Evolutionary conservation across 177 flowering plant species (phyloP).

Genomic region (Vitis hybrid): DNA sequence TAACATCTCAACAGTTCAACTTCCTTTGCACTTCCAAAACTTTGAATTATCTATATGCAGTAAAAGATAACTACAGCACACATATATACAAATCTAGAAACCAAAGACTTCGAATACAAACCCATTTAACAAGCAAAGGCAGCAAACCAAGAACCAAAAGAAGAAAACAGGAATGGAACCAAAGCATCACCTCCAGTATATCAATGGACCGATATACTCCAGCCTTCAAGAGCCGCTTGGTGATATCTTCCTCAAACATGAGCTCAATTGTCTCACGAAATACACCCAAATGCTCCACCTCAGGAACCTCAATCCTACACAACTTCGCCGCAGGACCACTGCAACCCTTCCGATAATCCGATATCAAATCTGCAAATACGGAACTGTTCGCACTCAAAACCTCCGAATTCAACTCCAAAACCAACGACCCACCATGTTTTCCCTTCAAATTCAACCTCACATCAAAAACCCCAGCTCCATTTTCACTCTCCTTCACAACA

Average conservation of each 20-base stretch:
- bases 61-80: no score
- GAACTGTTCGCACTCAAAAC: conserved; percentile 59
- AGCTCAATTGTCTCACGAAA: conserved; percentile 81
- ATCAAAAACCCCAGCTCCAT: conserved; percentile 39
- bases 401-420: conserved; percentile 72
- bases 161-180: background rate
- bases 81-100: no score
- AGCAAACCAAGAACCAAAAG: background rate
- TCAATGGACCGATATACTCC: conserved; percentile 73
- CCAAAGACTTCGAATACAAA: no score
- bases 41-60: no score
- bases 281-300: conserved; percentile 64
- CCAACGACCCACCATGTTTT: conserved; percentile 55
- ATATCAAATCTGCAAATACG: conserved; percentile 61
- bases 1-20: no score
- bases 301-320: conserved; percentile 77
- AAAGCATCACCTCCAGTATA: conserved; percentile 71
- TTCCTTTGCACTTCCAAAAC: no score
- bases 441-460: conserved; percentile 82
- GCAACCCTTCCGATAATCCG: conserved; percentile 25
- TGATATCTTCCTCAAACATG: conserved; percentile 71
- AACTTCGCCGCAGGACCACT: conserved; percentile 20
- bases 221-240: conserved; percentile 42
- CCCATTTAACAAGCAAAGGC: background rate
- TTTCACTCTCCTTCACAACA: background rate